phyloP scores from a whole-genome alignment of 164 flowering plant genomes.

The Dillenia suffruticosa region DNA sequence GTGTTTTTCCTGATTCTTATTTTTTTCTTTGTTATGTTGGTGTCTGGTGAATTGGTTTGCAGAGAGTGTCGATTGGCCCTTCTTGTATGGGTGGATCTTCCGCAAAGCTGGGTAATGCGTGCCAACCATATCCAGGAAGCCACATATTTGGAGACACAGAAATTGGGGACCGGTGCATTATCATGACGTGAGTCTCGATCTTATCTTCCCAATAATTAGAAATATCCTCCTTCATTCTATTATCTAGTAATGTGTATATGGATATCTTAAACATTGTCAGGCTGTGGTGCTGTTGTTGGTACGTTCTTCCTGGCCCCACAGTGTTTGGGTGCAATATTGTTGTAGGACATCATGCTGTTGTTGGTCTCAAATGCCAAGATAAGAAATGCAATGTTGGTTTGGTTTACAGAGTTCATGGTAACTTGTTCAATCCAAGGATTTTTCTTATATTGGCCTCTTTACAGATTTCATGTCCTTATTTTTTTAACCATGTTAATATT shows the following conservation, averaged over 20 bases:
- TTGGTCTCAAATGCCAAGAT: constrained; percentile 92
- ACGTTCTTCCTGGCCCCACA: constrained; percentile 85
- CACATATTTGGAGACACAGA: constrained; percentile 84
- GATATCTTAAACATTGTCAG: constrained; percentile 24
- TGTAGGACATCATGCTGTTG: constrained; percentile 86
- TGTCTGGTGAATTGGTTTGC: constrained; percentile 3
- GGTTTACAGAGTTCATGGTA: not conserved
- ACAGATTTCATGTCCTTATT: too few relatives aligned
- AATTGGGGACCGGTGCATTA: constrained; percentile 61
- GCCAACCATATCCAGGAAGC: constrained; percentile 70
- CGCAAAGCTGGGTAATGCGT: constrained; percentile 69
- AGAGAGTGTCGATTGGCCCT: constrained; percentile 87
- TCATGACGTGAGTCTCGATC: constrained; percentile 60
- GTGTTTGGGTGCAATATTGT: constrained; percentile 65
- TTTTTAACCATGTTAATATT: too few relatives aligned
- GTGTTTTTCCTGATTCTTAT: not conserved
- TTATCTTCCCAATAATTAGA: too few relatives aligned
- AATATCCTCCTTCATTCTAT: too few relatives aligned
- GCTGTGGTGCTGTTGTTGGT: constrained; percentile 94
- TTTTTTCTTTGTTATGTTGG: not conserved
- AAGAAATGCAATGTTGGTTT: constrained; percentile 73
- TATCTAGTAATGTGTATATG: not conserved
- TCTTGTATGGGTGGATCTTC: constrained; percentile 77
- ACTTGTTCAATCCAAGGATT: not conserved
- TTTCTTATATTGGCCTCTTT: too few relatives aligned